phyloP scores from a whole-genome alignment of 768 basidiomycete species.

The Leccinum variicolor region DNA sequence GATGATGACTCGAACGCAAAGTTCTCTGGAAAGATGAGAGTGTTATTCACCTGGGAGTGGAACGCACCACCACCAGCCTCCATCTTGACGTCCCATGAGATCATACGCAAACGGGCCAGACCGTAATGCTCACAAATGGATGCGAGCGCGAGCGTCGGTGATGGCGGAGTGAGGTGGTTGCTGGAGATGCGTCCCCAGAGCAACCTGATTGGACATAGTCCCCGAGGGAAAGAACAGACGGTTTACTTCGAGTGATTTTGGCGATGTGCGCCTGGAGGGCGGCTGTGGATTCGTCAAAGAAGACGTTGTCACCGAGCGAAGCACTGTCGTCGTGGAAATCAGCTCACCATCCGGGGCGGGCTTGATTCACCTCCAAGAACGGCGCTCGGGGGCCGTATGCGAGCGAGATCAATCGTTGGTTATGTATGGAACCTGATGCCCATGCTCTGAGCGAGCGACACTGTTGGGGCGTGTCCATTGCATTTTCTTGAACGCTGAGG shows the following conservation, averaged over 20 bases:
- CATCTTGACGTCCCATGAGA: slow-evolving; percentile 12
- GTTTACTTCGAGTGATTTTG: slow-evolving; percentile 81
- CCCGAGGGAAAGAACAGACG: slow-evolving; percentile 82
- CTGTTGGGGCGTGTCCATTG: too few relatives aligned
- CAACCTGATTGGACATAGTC: slow-evolving; percentile 87
- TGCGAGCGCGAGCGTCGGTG: slow-evolving; percentile 82
- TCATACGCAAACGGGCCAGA: background rate
- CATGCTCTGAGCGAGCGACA: too few relatives aligned
- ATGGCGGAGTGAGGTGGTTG: slow-evolving; percentile 90
- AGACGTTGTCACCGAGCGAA: slow-evolving; percentile 77
- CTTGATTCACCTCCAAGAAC: too few relatives aligned
- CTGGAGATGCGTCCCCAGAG: slow-evolving; percentile 78
- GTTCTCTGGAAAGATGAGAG: slow-evolving; percentile 18
- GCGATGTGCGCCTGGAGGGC: slow-evolving; percentile 71
- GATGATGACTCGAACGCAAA: background rate
- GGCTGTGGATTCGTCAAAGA: slow-evolving; percentile 55
- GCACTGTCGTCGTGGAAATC: slow-evolving; percentile 31
- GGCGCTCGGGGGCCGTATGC: too few relatives aligned
- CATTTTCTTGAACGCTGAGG: too few relatives aligned
- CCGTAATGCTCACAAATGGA: slow-evolving; percentile 52
- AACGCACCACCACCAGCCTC: slow-evolving; percentile 93
- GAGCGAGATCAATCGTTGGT: too few relatives aligned
- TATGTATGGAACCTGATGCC: too few relatives aligned
- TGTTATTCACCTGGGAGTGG: slow-evolving; percentile 63
- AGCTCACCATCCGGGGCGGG: too few relatives aligned